Evolutionary conservation across 169 alveolate species (phyloP).

Genomic region (Eimeria acervulina): DNA sequence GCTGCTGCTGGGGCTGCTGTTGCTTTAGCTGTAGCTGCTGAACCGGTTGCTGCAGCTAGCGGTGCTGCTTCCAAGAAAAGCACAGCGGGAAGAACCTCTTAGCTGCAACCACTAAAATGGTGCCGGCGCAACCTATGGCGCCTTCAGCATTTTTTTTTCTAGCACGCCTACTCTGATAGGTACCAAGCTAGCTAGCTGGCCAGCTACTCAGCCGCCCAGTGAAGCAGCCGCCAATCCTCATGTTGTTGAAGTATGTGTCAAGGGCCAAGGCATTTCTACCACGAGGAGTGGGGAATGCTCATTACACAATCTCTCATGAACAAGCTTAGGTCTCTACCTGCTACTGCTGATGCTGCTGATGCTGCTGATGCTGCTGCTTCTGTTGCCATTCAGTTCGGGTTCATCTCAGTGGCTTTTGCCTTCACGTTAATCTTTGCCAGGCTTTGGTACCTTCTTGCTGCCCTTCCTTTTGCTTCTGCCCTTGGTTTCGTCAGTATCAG

Average conservation of each 20-base stretch:
- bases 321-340: not conserved
- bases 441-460: not conserved
- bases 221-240: not conserved
- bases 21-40: too few relatives aligned
- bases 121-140: not conserved
- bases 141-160: not conserved
- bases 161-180: not conserved
- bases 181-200: not conserved
- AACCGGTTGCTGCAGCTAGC: too few relatives aligned
- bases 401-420: not conserved
- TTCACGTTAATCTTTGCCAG: not conserved
- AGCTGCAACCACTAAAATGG: not conserved
- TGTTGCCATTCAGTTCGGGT: not conserved
- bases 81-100: not conserved
- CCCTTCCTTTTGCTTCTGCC: not conserved
- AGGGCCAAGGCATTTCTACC: not conserved
- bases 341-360: not conserved
- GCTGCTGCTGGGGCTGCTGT: too few relatives aligned
- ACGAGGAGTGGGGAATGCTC: not conserved
- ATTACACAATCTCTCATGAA: not conserved
- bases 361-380: conserved; percentile 9
- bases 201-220: not conserved
- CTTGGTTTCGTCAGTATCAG: not conserved
- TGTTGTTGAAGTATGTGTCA: not conserved
- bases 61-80: not conserved